These are phyloP conservation scores for Stemphylium beticola DNA, from an alignment of 2,329 filamentous ascomycete species.

Conservation along the genomic window DNA sequence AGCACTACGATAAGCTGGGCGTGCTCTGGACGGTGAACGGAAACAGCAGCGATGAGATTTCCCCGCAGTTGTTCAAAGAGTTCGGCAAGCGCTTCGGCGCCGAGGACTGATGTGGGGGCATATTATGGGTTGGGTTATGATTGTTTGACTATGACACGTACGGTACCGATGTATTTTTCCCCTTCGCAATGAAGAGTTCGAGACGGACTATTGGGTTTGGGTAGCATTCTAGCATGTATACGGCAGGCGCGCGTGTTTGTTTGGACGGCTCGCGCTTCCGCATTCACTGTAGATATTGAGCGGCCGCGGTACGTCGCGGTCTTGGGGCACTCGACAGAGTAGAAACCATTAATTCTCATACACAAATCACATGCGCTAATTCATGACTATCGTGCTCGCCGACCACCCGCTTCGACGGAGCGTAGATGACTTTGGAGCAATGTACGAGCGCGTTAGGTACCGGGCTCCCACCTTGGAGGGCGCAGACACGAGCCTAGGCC, in stretches of 20 bases:
- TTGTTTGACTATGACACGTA: conserved; percentile 8
- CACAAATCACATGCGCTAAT: neutral
- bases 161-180: conserved; percentile 5
- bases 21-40: conserved; percentile 88
- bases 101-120: conserved; percentile 21
- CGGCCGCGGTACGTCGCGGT: conserved; percentile 8
- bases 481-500: conserved; percentile 5
- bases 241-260: conserved; percentile 5
- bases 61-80: conserved; percentile 82
- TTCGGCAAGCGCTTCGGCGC: conserved; percentile 76
- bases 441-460: conserved; percentile 12
- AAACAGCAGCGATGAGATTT: conserved; percentile 93
- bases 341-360: conserved; percentile 4
- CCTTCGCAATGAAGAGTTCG: neutral
- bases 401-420: neutral
- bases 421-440: conserved; percentile 5
- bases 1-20: conserved; percentile 85
- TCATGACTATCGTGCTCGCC: neutral
- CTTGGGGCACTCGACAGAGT: conserved; percentile 4
- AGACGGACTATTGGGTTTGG: neutral
- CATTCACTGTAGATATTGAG: conserved; percentile 28
- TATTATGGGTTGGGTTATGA: conserved; percentile 4
- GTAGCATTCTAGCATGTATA: neutral
- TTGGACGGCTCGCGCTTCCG: conserved; percentile 14
- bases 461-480: conserved; percentile 5